These are phyloP conservation scores for Dichotomocladium elegans DNA, from an alignment of 371 early-diverging fungal species.

Conservation along the genomic window DNA sequence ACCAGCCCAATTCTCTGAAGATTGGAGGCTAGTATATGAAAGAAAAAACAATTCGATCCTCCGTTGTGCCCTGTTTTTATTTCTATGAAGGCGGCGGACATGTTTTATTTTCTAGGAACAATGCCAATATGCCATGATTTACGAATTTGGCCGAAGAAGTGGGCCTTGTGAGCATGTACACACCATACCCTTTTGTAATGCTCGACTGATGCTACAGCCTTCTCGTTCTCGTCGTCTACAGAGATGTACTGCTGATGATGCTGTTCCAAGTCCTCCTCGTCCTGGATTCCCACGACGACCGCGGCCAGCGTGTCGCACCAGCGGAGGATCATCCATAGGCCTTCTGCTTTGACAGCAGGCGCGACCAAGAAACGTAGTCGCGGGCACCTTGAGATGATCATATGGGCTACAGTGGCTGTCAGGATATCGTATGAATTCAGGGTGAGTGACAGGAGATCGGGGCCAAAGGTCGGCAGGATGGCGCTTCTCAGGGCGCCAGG, in stretches of 20 bases:
- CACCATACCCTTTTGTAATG: slow-evolving; percentile 44
- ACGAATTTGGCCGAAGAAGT: background rate
- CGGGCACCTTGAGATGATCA: slow-evolving; percentile 40
- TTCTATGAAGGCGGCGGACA: background rate
- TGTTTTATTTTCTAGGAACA: slow-evolving; percentile 25
- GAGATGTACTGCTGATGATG: slow-evolving; percentile 8
- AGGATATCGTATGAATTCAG: slow-evolving; percentile 37
- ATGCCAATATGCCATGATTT: slow-evolving; percentile 49
- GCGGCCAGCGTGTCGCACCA: slow-evolving; percentile 37
- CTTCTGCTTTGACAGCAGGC: slow-evolving; percentile 39
- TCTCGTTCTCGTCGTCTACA: slow-evolving; percentile 26
- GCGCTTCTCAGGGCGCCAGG: slow-evolving; percentile 42
- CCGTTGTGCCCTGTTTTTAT: no score
- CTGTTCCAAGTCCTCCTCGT: slow-evolving; percentile 20
- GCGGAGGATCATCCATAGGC: slow-evolving; percentile 41
- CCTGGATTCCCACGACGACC: slow-evolving; percentile 31
- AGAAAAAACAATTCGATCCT: no score
- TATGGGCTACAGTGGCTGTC: slow-evolving; percentile 26
- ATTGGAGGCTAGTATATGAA: no score
- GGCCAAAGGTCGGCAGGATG: slow-evolving; percentile 41
- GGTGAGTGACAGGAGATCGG: slow-evolving; percentile 32
- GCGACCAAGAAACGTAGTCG: slow-evolving; percentile 31
- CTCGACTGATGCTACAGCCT: slow-evolving; percentile 31
- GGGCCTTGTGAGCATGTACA: slow-evolving; percentile 19
- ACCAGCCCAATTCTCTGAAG: no score